Conservation (phyloP, 306 rosid species). For the Lagenaria siceraria region DNA sequence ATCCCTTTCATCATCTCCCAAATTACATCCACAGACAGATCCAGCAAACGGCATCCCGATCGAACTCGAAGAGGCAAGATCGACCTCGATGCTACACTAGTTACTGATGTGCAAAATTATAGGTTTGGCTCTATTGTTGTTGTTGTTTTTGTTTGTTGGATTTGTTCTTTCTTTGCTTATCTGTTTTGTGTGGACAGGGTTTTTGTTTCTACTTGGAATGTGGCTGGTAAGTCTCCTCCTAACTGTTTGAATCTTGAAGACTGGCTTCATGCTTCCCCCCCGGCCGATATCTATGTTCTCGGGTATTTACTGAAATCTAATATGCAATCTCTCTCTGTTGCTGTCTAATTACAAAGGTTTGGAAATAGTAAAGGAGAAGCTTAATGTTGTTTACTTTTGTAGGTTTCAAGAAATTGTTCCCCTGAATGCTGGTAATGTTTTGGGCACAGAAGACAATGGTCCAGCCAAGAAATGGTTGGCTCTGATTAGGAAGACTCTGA, state of each 20-base stretch:
- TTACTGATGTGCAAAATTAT: slow-evolving; percentile 59
- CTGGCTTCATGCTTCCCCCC: slow-evolving; percentile 95
- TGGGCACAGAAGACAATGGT: slow-evolving; percentile 96
- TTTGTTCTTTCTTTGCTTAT: slow-evolving; percentile 2
- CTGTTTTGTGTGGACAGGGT: slow-evolving; percentile 31
- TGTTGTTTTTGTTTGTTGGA: not conserved
- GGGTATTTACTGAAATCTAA: slow-evolving; percentile 38
- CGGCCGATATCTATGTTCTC: slow-evolving; percentile 91
- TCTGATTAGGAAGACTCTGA: slow-evolving; percentile 73
- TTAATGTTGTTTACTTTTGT: slow-evolving; percentile 15
- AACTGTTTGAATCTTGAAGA: slow-evolving; percentile 75
- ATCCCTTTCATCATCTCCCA: not conserved
- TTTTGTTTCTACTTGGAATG: slow-evolving; percentile 95
- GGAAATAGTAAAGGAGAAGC: not conserved
- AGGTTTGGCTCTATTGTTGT: slow-evolving; percentile 27
- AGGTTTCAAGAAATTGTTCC: slow-evolving; percentile 99
- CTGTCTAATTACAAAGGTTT: not conserved
- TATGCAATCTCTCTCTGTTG: not conserved
- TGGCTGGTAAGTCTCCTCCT: slow-evolving; percentile 94
- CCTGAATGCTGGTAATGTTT: slow-evolving; percentile 94
- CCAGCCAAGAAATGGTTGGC: slow-evolving; percentile 98
- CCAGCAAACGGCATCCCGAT: slow-evolving; percentile 55
- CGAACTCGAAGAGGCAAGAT: slow-evolving; percentile 52
- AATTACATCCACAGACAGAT: slow-evolving; percentile 44
- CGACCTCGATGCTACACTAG: slow-evolving; percentile 52